These are phyloP conservation scores for Malbranchea cinnamomea DNA, from an alignment of 2,329 filamentous ascomycete species.

Conservation along the genomic window DNA sequence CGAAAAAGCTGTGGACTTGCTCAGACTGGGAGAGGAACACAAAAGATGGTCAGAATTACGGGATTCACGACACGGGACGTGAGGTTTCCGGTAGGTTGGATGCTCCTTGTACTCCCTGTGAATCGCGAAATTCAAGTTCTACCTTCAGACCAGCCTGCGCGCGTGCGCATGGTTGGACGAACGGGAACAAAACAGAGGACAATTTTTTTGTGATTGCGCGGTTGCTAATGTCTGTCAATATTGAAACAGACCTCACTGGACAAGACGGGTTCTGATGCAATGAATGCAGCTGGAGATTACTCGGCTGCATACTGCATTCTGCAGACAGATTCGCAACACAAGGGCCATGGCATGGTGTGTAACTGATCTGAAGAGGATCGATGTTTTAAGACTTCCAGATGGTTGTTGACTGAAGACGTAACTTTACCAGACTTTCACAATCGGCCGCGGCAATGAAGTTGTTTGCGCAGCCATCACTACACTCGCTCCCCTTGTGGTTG, in stretches of 20 bases:
- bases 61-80: conserved; percentile 59
- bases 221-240: conserved; percentile 5
- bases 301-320: conserved; percentile 90
- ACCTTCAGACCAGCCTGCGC: too few species aligned
- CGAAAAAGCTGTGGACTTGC: too few species aligned
- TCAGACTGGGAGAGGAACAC: too few species aligned
- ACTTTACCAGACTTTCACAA: conserved; percentile 33
- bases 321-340: conserved; percentile 51
- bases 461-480: conserved; percentile 73
- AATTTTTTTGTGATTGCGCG: too few species aligned
- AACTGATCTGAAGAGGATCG: conserved; percentile 1
- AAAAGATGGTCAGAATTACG: conserved; percentile 48
- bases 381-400: not conserved
- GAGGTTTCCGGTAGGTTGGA: conserved; percentile 45
- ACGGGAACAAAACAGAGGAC: too few species aligned
- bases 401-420: too few species aligned
- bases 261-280: conserved; percentile 92
- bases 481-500: conserved; percentile 60
- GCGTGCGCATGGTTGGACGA: too few species aligned
- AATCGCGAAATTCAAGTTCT: too few species aligned
- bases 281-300: conserved; percentile 90
- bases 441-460: conserved; percentile 69
- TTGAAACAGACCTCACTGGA: conserved; percentile 63
- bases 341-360: conserved; percentile 29
- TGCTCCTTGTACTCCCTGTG: conserved; percentile 3